phyloP scores from a whole-genome alignment of 805 yeast species.

The Torulaspora indica region DNA sequence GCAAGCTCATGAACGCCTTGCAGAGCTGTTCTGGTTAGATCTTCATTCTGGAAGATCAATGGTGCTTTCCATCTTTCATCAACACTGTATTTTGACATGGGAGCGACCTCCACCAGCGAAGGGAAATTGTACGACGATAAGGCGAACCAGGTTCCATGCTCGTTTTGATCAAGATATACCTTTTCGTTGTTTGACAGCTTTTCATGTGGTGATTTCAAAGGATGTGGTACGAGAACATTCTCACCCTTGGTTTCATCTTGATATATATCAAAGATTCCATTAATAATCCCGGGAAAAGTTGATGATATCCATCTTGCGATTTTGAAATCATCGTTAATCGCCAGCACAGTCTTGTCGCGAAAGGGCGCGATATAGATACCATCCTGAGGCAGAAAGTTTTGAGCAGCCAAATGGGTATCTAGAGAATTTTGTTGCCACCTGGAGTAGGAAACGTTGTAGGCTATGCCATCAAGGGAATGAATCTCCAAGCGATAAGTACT shows the following conservation, averaged over 20 bases:
- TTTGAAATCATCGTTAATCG: constrained; percentile 62
- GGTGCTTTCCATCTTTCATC: constrained; percentile 43
- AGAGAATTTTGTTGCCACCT: constrained; percentile 90
- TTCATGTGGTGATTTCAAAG: constrained; percentile 40
- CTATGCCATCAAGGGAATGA: constrained; percentile 62
- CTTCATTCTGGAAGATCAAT: constrained; percentile 37
- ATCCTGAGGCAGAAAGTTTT: constrained; percentile 58
- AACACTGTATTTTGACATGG: constrained; percentile 54
- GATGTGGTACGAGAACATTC: constrained; percentile 64
- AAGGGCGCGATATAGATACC: constrained; percentile 77
- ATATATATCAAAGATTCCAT: constrained; percentile 73
- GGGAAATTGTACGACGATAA: constrained; percentile 76
- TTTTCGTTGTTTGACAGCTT: constrained; percentile 23
- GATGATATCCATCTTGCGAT: constrained; percentile 72
- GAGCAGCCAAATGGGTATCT: constrained; percentile 50
- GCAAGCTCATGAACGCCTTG: constrained; percentile 46
- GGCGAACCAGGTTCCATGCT: constrained; percentile 75
- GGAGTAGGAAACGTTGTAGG: constrained; percentile 83
- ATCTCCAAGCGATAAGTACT: constrained; percentile 70
- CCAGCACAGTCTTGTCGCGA: constrained; percentile 73
- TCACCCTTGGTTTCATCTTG: constrained; percentile 30
- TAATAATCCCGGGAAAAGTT: constrained; percentile 64
- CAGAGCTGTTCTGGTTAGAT: constrained; percentile 41
- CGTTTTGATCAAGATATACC: constrained; percentile 64
- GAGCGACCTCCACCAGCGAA: constrained; percentile 74